Percentiles rank a stretch among this genome's conserved stretches.
Evolutionary conservation across 805 yeast species (phyloP).

Genomic region (Yamadazyma nakazawae): DNA sequence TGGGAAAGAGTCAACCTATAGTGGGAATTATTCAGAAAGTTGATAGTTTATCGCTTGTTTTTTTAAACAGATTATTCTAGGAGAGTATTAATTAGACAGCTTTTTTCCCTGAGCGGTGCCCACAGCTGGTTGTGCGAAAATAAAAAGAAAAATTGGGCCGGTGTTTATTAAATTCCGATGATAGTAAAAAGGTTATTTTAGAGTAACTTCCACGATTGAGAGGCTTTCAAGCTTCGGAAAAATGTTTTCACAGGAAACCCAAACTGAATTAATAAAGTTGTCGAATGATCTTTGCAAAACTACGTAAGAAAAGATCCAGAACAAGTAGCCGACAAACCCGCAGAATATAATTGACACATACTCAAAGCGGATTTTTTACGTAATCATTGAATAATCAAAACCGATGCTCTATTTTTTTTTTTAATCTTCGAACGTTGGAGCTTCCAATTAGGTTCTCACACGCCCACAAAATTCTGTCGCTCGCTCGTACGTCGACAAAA

Average conservation of each 20-base stretch:
- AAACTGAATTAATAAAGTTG: too few relatives aligned
- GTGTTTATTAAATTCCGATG: too few relatives aligned
- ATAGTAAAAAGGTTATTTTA: too few relatives aligned
- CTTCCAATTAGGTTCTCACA: not conserved
- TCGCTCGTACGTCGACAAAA: not conserved
- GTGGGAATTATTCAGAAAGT: too few relatives aligned
- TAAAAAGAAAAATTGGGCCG: not conserved
- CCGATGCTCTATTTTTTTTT: not conserved
- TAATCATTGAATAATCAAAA: not conserved
- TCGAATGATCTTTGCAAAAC: not conserved
- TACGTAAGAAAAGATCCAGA: not conserved
- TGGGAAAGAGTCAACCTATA: too few relatives aligned
- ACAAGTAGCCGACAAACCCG: not conserved
- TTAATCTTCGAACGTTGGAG: too few relatives aligned
- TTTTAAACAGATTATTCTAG: not conserved
- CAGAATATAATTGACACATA: not conserved
- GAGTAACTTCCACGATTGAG: too few relatives aligned
- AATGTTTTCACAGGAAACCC: too few relatives aligned
- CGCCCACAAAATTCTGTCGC: not conserved
- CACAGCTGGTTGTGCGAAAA: not conserved
- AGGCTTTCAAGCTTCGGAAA: too few relatives aligned
- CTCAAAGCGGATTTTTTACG: not conserved
- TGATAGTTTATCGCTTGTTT: too few relatives aligned
- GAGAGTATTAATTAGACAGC: not conserved
- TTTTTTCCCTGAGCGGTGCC: not conserved